Percentiles rank a stretch among this genome's conserved stretches.
Conservation (phyloP, 768 basidiomycete species). For the Galerina sulciceps region DNA sequence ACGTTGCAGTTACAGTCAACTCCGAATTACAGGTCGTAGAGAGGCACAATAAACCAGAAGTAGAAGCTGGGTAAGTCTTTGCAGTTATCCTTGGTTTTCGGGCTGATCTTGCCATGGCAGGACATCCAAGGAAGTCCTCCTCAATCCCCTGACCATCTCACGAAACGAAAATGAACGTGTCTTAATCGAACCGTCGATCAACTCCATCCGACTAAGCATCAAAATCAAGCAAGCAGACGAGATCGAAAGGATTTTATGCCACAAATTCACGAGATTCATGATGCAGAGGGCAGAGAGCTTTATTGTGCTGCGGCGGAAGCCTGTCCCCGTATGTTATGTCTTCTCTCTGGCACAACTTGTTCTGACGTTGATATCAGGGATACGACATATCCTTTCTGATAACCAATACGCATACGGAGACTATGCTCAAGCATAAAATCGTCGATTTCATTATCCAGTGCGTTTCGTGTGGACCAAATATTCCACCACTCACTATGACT, state of each 20-base stretch:
- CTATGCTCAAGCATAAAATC: constrained; percentile 99
- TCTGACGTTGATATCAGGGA: constrained; percentile 57
- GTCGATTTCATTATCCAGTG: constrained; percentile 99
- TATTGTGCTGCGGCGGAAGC: constrained; percentile 93
- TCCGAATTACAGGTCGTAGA: constrained; percentile 76
- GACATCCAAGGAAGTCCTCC: constrained; percentile 90
- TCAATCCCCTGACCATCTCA: constrained; percentile 92
- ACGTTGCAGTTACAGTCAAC: neutral
- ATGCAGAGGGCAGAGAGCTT: constrained; percentile 99
- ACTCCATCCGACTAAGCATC: constrained; percentile 96
- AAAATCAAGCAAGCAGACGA: constrained; percentile 99
- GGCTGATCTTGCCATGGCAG: constrained; percentile 40
- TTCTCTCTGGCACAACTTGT: neutral
- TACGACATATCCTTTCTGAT: constrained; percentile 99
- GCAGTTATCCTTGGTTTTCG: neutral
- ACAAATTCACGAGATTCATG: constrained; percentile 99
- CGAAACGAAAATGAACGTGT: constrained; percentile 98
- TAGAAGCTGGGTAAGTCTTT: constrained; percentile 76
- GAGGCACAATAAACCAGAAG: constrained; percentile 96
- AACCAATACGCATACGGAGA: constrained; percentile 95
- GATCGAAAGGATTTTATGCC: constrained; percentile 95
- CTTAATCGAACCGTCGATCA: constrained; percentile 95
- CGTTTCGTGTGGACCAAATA: constrained; percentile 24
- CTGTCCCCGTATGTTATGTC: constrained; percentile 68
- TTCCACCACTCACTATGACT: neutral